Evolutionary conservation across 768 basidiomycete genomes (phyloP).

Genomic region (Gymnopilus junonius): DNA sequence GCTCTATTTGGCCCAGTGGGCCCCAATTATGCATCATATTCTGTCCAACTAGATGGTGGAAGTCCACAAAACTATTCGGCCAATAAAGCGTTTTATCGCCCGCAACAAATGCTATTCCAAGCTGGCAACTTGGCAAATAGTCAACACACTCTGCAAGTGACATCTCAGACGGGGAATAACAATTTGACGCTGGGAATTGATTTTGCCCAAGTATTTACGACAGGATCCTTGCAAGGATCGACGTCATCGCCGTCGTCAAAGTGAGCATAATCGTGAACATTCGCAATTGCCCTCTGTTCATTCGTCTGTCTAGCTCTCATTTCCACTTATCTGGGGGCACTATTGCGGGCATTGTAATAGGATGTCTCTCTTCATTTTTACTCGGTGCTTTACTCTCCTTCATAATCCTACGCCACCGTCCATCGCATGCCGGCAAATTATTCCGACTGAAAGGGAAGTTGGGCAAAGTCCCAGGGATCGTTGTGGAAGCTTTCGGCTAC

Average conservation of each 20-base stretch:
- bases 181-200: slow-evolving; percentile 27
- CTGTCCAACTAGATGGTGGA: slow-evolving; percentile 32
- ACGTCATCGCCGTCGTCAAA: not conserved
- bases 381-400: slow-evolving; percentile 1
- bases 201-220: slow-evolving; percentile 25
- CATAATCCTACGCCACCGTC: not conserved
- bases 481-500: slow-evolving; percentile 8
- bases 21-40: slow-evolving; percentile 33
- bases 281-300: not conserved
- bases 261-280: not conserved
- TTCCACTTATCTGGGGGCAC: slow-evolving; percentile 13
- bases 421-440: not conserved
- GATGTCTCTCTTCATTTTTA: not conserved
- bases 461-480: not conserved
- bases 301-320: slow-evolving; percentile 1
- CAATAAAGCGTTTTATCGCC: slow-evolving; percentile 22
- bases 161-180: slow-evolving; percentile 5
- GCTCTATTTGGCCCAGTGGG: slow-evolving; percentile 45
- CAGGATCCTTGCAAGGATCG: slow-evolving; percentile 20
- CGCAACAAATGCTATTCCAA: slow-evolving; percentile 35
- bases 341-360: slow-evolving; percentile 14
- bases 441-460: slow-evolving; percentile 7
- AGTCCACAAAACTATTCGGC: slow-evolving; percentile 22
- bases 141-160: slow-evolving; percentile 25
- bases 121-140: slow-evolving; percentile 30